Evolutionary conservation across 2,329 filamentous ascomycete species (phyloP).

Genomic region (Raffaelea albimanens): DNA sequence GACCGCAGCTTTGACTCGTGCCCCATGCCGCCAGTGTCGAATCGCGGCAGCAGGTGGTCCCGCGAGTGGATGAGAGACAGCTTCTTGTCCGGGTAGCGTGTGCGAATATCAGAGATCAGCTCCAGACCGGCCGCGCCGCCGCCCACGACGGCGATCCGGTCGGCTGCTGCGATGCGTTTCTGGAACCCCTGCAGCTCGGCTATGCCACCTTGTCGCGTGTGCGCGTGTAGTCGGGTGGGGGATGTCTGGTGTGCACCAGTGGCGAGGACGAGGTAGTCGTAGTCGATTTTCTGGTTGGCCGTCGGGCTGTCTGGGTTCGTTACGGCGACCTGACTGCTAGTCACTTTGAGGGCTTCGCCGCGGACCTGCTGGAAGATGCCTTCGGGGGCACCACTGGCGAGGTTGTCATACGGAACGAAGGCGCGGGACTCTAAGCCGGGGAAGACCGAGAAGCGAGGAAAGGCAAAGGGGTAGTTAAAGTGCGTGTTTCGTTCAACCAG

Average conservation of each 20-base stretch:
- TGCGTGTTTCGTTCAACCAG: conserved; percentile 51
- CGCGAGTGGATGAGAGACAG: conserved; percentile 51
- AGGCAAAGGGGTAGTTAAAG: conserved; percentile 51
- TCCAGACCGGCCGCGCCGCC: conserved; percentile 55
- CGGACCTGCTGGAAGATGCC: conserved; percentile 30
- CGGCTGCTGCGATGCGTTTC: conserved; percentile 29
- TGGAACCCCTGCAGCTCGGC: conserved; percentile 36
- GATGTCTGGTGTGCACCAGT: conserved; percentile 39
- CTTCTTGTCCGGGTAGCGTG: conserved; percentile 41
- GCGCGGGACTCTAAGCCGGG: conserved; percentile 47
- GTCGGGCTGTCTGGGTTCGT: too few species aligned
- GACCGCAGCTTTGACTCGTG: too few species aligned
- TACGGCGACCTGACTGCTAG: neutral
- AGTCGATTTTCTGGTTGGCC: conserved; percentile 36
- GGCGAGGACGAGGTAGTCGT: conserved; percentile 45
- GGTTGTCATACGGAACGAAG: conserved; percentile 54
- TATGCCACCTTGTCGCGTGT: conserved; percentile 32
- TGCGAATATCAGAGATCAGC: conserved; percentile 49
- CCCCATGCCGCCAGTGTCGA: too few species aligned
- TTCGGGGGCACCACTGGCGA: conserved; percentile 26
- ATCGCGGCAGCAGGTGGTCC: conserved; percentile 29
- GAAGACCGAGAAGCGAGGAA: conserved; percentile 49
- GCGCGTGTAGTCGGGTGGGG: conserved; percentile 36
- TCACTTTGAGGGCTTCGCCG: conserved; percentile 15
- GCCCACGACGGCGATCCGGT: conserved; percentile 40